Percentiles rank a stretch among this genome's conserved stretches.
phyloP scores from a whole-genome alignment of 2,329 filamentous ascomycete genomes.

The Monilinia laxa region DNA sequence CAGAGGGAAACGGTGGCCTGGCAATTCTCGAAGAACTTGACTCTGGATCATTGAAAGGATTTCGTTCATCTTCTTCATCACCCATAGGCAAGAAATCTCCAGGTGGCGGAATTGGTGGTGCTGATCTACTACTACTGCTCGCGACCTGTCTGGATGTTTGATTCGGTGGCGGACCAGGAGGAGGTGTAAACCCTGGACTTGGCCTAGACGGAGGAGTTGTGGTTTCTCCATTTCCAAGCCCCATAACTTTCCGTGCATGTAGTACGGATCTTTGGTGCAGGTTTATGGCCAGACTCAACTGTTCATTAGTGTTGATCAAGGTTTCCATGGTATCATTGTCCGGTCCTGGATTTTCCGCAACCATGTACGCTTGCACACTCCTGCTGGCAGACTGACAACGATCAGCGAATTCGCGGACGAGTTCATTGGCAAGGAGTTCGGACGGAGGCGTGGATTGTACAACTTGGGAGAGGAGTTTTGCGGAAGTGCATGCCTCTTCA shows the following conservation, averaged over 20 bases:
- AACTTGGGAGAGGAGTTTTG: conserved; percentile 88
- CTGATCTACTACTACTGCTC: conserved; percentile 22
- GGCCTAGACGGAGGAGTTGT: conserved; percentile 31
- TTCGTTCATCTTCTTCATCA: conserved; percentile 32
- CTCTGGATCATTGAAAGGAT: conserved; percentile 38
- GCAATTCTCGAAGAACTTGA: conserved; percentile 13
- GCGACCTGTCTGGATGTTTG: conserved; percentile 16
- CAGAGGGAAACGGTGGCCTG: conserved; percentile 34
- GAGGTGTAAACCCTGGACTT: conserved; percentile 30
- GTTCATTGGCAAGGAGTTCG: conserved; percentile 78
- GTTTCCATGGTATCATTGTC: conserved; percentile 94
- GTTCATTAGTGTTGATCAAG: conserved; percentile 92
- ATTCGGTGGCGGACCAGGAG: conserved; percentile 28
- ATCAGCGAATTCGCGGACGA: conserved; percentile 88
- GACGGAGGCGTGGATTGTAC: conserved; percentile 77
- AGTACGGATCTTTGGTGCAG: conserved; percentile 80
- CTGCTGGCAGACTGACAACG: conserved; percentile 78
- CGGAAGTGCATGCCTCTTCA: conserved; percentile 86
- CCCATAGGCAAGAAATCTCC: conserved; percentile 35
- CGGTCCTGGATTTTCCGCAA: conserved; percentile 71
- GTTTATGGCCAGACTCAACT: conserved; percentile 76
- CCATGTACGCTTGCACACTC: conserved; percentile 84
- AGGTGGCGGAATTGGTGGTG: conserved; percentile 35
- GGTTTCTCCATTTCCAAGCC: conserved; percentile 39
- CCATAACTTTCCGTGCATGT: conserved; percentile 58